Evolutionary conservation across 148 eudicot species (phyloP).

Genomic region (Camellia granthamiana): DNA sequence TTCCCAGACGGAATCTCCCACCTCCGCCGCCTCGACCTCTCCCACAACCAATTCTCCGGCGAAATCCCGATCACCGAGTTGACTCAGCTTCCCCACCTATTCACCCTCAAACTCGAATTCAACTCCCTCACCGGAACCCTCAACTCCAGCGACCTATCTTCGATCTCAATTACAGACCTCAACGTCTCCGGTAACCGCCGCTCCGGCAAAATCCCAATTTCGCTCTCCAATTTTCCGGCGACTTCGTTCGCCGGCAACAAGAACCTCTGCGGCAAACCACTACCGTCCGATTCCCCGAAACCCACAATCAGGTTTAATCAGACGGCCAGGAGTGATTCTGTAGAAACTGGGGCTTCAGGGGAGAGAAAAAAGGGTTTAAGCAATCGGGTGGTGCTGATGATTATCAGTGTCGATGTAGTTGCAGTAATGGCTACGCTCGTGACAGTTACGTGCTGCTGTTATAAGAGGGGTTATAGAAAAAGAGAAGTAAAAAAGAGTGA

Average conservation of each 20-base stretch:
- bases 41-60: slow-evolving; percentile 22
- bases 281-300: neutral
- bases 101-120: slow-evolving; percentile 28
- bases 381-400: neutral
- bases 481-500: neutral
- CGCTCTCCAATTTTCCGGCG: slow-evolving; percentile 12
- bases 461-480: neutral
- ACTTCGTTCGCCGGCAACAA: slow-evolving; percentile 18
- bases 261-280: slow-evolving; percentile 23
- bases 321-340: neutral
- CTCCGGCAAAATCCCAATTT: slow-evolving; percentile 21
- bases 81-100: slow-evolving; percentile 21
- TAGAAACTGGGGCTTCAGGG: neutral
- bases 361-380: neutral
- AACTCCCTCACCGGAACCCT: slow-evolving; percentile 25
- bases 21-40: slow-evolving; percentile 27
- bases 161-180: slow-evolving; percentile 15
- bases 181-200: slow-evolving; percentile 24
- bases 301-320: neutral
- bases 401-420: slow-evolving; percentile 2
- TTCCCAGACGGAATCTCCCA: slow-evolving; percentile 19
- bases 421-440: neutral
- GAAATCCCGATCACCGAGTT: slow-evolving; percentile 21
- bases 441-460: slow-evolving; percentile 19
- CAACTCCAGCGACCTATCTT: neutral